Evolutionary conservation across 306 rosid species (phyloP).

Genomic region (Pachyrhizus erosus): DNA sequence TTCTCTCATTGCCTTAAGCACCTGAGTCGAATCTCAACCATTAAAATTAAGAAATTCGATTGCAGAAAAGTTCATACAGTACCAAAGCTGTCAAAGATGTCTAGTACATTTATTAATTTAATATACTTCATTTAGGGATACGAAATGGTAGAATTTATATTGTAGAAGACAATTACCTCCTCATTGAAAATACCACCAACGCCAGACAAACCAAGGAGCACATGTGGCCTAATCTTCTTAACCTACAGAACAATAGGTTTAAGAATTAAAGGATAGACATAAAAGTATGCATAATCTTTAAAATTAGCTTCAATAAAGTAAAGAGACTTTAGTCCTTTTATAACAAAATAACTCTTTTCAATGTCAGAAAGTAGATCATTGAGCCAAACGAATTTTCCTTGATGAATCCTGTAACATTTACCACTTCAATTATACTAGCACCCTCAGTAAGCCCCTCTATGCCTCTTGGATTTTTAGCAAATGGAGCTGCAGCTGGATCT

Average conservation of each 20-base stretch:
- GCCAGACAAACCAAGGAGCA: constrained; percentile 96
- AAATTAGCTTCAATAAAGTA: constrained; percentile 31
- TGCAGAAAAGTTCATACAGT: constrained; percentile 32
- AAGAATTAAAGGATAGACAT: constrained; percentile 32
- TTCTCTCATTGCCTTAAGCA: constrained; percentile 91
- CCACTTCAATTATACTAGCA: constrained; percentile 92
- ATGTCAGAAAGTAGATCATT: constrained; percentile 22
- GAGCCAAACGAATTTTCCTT: constrained; percentile 16
- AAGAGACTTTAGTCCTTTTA: constrained; percentile 24
- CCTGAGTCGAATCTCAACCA: constrained; percentile 64
- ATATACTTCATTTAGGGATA: constrained; percentile 2
- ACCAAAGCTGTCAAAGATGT: constrained; percentile 37
- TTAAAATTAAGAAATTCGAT: constrained; percentile 45
- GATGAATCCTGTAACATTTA: constrained; percentile 52
- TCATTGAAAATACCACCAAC: constrained; percentile 93
- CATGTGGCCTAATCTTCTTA: constrained; percentile 90
- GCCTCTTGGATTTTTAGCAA: constrained; percentile 79
- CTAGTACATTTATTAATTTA: constrained; percentile 32
- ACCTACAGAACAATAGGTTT: constrained; percentile 62
- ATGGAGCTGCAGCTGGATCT: constrained; percentile 89
- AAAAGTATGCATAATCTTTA: constrained; percentile 17
- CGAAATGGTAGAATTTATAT: constrained; percentile 34
- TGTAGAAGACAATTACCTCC: constrained; percentile 68
- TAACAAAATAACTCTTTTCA: constrained; percentile 32
- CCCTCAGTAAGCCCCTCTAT: constrained; percentile 90